phyloP scores from a whole-genome alignment of 2,329 filamentous ascomycete genomes.

The Colletotrichum plurivorum region DNA sequence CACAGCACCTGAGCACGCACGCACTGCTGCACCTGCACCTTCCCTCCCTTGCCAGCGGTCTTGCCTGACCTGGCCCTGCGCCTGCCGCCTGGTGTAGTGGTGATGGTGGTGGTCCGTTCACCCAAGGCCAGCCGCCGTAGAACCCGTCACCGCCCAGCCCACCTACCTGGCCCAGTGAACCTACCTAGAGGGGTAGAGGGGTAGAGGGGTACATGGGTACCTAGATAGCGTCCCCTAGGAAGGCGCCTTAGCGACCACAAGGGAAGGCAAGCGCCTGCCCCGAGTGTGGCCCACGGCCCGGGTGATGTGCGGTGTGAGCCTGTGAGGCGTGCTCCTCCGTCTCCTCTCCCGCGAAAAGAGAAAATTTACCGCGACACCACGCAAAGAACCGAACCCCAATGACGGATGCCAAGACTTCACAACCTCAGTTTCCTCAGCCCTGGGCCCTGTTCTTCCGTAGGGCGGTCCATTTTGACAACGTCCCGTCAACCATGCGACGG shows the following conservation, averaged over 20 bases:
- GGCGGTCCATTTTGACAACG: slow-evolving; percentile 38
- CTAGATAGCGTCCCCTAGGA: background rate
- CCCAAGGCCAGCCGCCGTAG: too few relatives aligned
- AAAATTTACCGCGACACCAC: slow-evolving; percentile 27
- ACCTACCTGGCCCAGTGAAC: background rate
- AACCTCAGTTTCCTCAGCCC: slow-evolving; percentile 40
- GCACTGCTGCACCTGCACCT: background rate
- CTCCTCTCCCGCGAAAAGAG: slow-evolving; percentile 33
- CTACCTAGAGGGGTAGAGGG: background rate
- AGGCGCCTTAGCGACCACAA: too few relatives aligned
- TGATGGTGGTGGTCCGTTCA: background rate
- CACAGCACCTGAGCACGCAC: background rate
- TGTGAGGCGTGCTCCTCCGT: slow-evolving; percentile 2
- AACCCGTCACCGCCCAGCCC: too few relatives aligned
- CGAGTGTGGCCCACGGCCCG: slow-evolving; percentile 19
- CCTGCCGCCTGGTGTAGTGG: background rate
- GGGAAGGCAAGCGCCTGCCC: background rate
- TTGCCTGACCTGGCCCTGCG: background rate
- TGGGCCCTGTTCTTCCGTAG: slow-evolving; percentile 38
- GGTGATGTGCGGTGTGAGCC: slow-evolving; percentile 10
- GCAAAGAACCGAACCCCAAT: slow-evolving; percentile 35
- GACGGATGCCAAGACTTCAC: slow-evolving; percentile 40
- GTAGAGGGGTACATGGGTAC: background rate
- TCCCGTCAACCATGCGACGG: slow-evolving; percentile 39
- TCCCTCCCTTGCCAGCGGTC: background rate